Conservation (phyloP, 345 rosid genomes). For the Lenwebbia sp. region DNA sequence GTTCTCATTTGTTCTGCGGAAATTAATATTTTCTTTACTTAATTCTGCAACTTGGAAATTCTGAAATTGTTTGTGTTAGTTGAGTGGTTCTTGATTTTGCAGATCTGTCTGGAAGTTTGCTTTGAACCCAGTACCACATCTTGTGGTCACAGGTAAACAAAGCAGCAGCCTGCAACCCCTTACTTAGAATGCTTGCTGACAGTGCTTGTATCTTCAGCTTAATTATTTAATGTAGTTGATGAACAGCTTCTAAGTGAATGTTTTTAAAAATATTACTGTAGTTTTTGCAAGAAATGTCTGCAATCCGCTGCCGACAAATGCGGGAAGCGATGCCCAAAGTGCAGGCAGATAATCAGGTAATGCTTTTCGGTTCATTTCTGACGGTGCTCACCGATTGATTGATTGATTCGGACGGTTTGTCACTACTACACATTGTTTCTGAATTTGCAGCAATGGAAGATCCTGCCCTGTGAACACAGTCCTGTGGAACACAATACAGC, state of each 20-base stretch:
- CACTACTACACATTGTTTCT: neutral
- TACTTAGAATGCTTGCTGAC: neutral
- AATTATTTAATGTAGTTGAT: neutral
- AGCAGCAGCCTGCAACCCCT: neutral
- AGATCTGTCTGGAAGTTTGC: constrained; percentile 95
- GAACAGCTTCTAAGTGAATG: neutral
- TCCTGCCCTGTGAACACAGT: constrained; percentile 86
- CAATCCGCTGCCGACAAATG: constrained; percentile 81
- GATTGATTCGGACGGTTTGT: neutral
- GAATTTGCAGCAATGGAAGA: constrained; percentile 58
- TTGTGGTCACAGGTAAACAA: constrained; percentile 80
- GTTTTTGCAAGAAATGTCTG: constrained; percentile 87
- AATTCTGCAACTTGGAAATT: neutral
- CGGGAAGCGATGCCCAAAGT: constrained; percentile 88
- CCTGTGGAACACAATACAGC: constrained; percentile 97
- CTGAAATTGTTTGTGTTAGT: neutral
- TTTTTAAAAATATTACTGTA: constrained; percentile 5
- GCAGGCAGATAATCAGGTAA: constrained; percentile 81
- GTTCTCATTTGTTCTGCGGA: neutral
- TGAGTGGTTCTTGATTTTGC: constrained; percentile 5
- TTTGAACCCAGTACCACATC: constrained; percentile 91
- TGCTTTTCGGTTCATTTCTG: neutral
- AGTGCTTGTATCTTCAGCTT: neutral
- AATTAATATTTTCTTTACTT: neutral
- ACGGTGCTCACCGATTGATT: neutral